Conservation (phyloP, 1,139 yeast species). For the Yarrowia galli region DNA sequence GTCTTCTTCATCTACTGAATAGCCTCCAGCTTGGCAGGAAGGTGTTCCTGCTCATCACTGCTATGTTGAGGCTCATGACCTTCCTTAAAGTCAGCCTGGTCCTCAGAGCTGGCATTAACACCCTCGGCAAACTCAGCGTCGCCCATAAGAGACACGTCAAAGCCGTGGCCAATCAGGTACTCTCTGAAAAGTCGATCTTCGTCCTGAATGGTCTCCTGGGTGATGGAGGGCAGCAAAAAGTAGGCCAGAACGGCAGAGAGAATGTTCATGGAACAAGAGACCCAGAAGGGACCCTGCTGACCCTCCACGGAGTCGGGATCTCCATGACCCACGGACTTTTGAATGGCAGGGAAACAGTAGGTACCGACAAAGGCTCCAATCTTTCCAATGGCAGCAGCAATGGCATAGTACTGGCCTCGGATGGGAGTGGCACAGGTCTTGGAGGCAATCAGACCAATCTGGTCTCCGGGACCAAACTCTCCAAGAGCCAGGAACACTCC, state of each 20-base stretch:
- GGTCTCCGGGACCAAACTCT: slow-evolving; percentile 95
- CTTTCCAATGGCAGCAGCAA: slow-evolving; percentile 91
- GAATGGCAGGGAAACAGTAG: slow-evolving; percentile 81
- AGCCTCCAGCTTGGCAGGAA: slow-evolving; percentile 10
- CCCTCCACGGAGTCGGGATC: slow-evolving; percentile 55
- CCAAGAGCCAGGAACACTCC: slow-evolving; percentile 89
- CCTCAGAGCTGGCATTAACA: not conserved
- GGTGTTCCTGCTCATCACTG: slow-evolving; percentile 1
- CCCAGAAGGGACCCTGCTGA: slow-evolving; percentile 79
- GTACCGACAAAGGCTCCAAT: slow-evolving; percentile 93
- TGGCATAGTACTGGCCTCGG: slow-evolving; percentile 89
- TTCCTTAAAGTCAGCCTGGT: slow-evolving; percentile 18
- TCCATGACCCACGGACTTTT: slow-evolving; percentile 57
- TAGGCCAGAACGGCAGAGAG: slow-evolving; percentile 73
- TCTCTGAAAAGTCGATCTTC: slow-evolving; percentile 77
- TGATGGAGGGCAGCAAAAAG: slow-evolving; percentile 78
- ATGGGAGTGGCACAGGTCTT: slow-evolving; percentile 86
- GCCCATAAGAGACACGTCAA: slow-evolving; percentile 45
- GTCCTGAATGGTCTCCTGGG: slow-evolving; percentile 78
- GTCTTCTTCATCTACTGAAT: not conserved
- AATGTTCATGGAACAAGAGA: slow-evolving; percentile 79
- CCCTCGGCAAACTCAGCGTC: slow-evolving; percentile 27
- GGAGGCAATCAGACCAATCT: slow-evolving; percentile 85
- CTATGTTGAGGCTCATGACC: not conserved
- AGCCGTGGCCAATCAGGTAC: slow-evolving; percentile 58